A percentile compares a stretch with the other conserved stretches of the same genome.
Conservation (phyloP, 129 eudicot genomes). For the Centella asiatica region DNA sequence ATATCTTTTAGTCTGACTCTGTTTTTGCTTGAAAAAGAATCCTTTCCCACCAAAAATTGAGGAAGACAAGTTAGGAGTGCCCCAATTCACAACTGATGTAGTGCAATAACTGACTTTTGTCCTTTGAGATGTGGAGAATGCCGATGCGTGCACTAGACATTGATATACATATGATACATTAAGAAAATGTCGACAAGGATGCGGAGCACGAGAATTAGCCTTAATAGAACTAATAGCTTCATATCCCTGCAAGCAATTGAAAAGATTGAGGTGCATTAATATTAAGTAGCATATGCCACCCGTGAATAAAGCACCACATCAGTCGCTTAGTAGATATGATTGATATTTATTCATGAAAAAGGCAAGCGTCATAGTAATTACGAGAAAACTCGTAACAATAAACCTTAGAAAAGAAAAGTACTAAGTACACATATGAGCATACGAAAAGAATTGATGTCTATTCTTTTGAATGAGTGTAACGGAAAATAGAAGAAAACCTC, state of each 20-base stretch:
- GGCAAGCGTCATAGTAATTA: not conserved
- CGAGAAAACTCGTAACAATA: too few relatives aligned
- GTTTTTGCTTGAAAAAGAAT: conserved; percentile 19
- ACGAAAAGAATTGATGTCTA: not conserved
- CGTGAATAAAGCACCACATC: not conserved
- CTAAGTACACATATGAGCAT: not conserved
- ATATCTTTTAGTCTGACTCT: conserved; percentile 18
- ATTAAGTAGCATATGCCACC: not conserved
- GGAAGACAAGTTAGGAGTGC: conserved; percentile 23
- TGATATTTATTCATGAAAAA: not conserved
- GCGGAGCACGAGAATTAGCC: conserved; percentile 21
- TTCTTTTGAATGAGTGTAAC: not conserved
- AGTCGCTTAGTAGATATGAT: not conserved
- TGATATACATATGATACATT: conserved; percentile 23
- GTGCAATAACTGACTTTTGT: conserved; percentile 13
- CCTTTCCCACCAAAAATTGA: conserved; percentile 37
- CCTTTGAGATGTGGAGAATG: conserved; percentile 21
- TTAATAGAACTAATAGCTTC: conserved; percentile 30
- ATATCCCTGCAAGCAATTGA: conserved; percentile 46
- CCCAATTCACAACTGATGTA: conserved; percentile 20
- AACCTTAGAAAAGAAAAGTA: not conserved
- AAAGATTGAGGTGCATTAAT: not conserved
- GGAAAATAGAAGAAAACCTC: not conserved
- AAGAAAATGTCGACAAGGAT: conserved; percentile 18
- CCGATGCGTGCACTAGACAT: conserved; percentile 19